Percentiles rank a stretch among this genome's conserved stretches.
Evolutionary conservation across 1,139 yeast genomes (phyloP).

Genomic region (Kodamaea alishanica): DNA sequence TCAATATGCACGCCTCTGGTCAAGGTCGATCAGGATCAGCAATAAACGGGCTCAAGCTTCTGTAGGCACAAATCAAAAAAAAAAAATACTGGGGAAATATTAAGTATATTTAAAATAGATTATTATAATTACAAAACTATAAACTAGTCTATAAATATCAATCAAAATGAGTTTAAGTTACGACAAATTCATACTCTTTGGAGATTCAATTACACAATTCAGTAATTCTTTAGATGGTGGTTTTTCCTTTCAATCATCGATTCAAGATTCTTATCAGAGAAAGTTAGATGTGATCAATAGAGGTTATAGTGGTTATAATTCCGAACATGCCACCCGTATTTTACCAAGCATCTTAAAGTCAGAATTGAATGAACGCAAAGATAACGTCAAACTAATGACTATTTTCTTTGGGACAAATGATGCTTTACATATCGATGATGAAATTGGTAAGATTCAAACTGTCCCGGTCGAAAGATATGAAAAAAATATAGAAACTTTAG

Average conservation of each 20-base stretch:
- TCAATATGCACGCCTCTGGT: too few species aligned
- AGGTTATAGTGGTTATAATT: slow-evolving; percentile 62
- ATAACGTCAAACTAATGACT: slow-evolving; percentile 40
- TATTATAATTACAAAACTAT: too few species aligned
- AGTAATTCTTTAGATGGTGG: slow-evolving; percentile 35
- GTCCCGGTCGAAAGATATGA: slow-evolving; percentile 49
- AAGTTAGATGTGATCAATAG: slow-evolving; percentile 54
- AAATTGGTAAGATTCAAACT: slow-evolving; percentile 41
- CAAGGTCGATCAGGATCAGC: too few species aligned
- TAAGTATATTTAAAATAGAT: too few species aligned
- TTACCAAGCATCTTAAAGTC: slow-evolving; percentile 45
- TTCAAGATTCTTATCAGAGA: slow-evolving; percentile 47
- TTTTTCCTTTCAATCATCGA: slow-evolving; percentile 51
- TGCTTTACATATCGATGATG: slow-evolving; percentile 30
- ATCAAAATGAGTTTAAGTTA: slow-evolving; percentile 13
- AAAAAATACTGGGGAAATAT: too few species aligned
- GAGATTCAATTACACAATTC: slow-evolving; percentile 67
- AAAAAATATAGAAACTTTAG: slow-evolving; percentile 43
- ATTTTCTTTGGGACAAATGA: slow-evolving; percentile 81
- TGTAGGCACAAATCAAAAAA: too few species aligned
- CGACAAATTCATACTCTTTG: slow-evolving; percentile 56
- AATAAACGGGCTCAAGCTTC: too few species aligned
- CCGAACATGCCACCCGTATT: slow-evolving; percentile 46
- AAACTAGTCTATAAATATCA: too few species aligned
- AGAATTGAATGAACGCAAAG: slow-evolving; percentile 31